Conservation (phyloP, 2,329 filamentous ascomycete species). For the Aspergillus sp. region DNA sequence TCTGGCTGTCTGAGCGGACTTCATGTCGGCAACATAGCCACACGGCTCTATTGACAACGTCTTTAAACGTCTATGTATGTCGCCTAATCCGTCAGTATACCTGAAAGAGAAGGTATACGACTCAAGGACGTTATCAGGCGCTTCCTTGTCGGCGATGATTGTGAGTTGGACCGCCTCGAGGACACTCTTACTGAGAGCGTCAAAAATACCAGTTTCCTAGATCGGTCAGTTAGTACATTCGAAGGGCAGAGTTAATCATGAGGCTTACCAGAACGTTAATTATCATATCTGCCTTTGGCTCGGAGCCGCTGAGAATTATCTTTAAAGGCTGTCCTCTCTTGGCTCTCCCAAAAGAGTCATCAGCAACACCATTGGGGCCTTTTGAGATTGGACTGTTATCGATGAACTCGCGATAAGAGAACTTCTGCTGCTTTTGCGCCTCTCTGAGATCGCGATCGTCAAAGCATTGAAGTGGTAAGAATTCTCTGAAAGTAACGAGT, state of each 20-base stretch:
- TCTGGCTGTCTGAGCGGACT: constrained; percentile 41
- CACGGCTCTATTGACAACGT: constrained; percentile 29
- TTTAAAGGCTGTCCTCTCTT: constrained; percentile 37
- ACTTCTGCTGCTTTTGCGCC: constrained; percentile 21
- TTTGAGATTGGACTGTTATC: constrained; percentile 15
- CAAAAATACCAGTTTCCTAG: constrained; percentile 51
- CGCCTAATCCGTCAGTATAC: constrained; percentile 34
- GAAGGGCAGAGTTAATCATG: background rate
- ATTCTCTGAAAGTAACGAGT: constrained; percentile 28
- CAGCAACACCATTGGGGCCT: constrained; percentile 2
- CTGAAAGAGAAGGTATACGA: constrained; percentile 52
- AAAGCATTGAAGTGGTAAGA: constrained; percentile 36
- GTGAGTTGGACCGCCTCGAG: constrained; percentile 49
- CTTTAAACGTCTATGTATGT: constrained; percentile 30
- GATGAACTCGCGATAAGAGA: constrained; percentile 31
- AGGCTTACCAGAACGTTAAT: constrained; percentile 48
- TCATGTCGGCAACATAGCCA: constrained; percentile 32
- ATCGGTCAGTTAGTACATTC: constrained; percentile 21
- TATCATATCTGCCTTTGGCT: constrained; percentile 44
- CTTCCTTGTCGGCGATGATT: constrained; percentile 41
- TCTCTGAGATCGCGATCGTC: constrained; percentile 33
- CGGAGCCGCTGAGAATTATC: constrained; percentile 40
- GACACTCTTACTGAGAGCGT: constrained; percentile 43
- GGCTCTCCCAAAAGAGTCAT: constrained; percentile 20
- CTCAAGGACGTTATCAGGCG: constrained; percentile 45